Evolutionary conservation across 257 asterid species (phyloP), one percentile per base, ranked within the genome.

Genomic region (Solanum rostratum): DNA sequence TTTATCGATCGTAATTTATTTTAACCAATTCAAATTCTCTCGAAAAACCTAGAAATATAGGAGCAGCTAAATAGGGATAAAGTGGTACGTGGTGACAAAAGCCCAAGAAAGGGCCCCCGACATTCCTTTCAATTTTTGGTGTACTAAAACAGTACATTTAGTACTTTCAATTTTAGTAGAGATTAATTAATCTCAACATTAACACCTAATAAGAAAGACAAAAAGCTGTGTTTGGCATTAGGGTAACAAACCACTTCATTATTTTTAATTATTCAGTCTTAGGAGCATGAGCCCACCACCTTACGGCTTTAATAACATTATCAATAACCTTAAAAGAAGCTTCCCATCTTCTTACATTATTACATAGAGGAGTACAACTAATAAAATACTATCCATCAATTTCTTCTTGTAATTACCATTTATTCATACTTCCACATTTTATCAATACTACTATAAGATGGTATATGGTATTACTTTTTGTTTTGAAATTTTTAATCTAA

Each of bases 291-390:
- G 29, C 63, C 62, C 63, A 27, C 82, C 46, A 29, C n/a, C 45
- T 71, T n/a, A 12, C 18, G 6, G 16, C 41, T 24, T 74, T 24
- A 74, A 46, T 76, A 50, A 76, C 82, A 76, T 16, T 76, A 76
- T 49, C 82, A 78, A 78, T 78, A 27, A 50, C 82, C 82, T 49
- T 78, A 78, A 30, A 62, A 86, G 76, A 83, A 81, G 85, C 37
- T 60, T 59, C 50, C 55, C 74, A 55, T 15, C 10, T 19, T 24
- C 16, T 73, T 66, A 85, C 85, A 39, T 69, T 69, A 20, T 69
- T 69, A 39, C 79, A 69, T 37, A 33, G 20, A 20, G n/a, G 59
- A 33, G 1, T 57, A 27, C 45, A 6, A 30, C 10, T 2, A 37
- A 69, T 41, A 69, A 39, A 69, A 69, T 69, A 4, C 39, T 33